These are phyloP conservation scores for Hypoxylon sp. DNA, from an alignment of 2,329 filamentous ascomycete genomes.

Conservation along the genomic window DNA sequence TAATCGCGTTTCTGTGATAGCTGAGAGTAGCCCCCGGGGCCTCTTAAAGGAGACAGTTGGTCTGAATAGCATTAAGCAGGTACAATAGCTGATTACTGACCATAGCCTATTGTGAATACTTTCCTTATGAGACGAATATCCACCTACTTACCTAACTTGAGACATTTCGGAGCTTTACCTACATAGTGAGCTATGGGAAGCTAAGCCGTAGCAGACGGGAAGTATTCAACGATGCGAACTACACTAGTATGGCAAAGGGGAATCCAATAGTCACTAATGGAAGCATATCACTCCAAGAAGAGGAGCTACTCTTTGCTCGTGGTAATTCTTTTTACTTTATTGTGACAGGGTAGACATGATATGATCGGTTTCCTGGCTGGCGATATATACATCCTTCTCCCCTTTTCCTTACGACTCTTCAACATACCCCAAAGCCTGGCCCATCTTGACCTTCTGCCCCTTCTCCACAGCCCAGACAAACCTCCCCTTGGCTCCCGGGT, in stretches of 20 bases:
- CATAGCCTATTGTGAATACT: background rate
- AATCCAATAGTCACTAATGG: background rate
- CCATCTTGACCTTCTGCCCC: constrained; percentile 90
- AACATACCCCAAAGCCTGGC: constrained; percentile 85
- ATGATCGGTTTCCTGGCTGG: background rate
- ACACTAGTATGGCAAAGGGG: background rate
- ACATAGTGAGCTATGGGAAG: background rate
- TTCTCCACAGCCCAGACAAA: constrained; percentile 91
- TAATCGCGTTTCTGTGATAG: background rate
- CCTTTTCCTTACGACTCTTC: constrained; percentile 57
- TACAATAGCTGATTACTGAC: background rate
- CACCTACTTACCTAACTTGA: background rate
- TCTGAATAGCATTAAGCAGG: background rate
- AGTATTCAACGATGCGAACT: background rate
- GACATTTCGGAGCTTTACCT: background rate
- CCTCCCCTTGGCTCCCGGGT: constrained; percentile 72
- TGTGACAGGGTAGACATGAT: background rate
- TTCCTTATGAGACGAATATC: background rate
- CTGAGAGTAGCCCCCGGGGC: background rate
- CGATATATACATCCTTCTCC: constrained; percentile 10
- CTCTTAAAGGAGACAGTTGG: background rate
- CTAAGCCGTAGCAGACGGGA: background rate
- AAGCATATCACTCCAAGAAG: background rate
- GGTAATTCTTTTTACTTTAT: background rate
- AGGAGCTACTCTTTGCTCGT: background rate